Evolutionary conservation across 495 filamentous ascomycete species (phyloP).

Genomic region (Neurospora cerealis): DNA sequence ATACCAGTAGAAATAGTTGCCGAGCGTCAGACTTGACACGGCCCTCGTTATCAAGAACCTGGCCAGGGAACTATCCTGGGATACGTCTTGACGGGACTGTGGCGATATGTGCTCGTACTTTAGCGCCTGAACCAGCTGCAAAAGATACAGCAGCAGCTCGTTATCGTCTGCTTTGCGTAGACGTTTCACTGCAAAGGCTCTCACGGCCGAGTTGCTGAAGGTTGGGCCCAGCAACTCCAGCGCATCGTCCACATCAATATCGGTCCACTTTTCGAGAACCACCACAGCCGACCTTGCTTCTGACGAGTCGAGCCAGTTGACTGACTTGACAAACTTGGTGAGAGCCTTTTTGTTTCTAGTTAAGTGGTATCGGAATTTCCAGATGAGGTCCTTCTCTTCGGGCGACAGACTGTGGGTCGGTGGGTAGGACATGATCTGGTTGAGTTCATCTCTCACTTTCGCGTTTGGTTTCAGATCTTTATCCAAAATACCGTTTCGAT

Average conservation of each 20-base stretch:
- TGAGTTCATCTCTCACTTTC: constrained; percentile 90
- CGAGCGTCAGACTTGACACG: constrained; percentile 74
- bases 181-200: constrained; percentile 88
- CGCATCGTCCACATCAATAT: constrained; percentile 95
- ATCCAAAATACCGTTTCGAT: constrained; percentile 86
- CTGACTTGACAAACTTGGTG: constrained; percentile 96
- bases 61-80: constrained; percentile 79
- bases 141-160: constrained; percentile 81
- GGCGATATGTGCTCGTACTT: constrained; percentile 78
- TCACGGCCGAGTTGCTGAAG: constrained; percentile 78
- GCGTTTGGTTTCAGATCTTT: constrained; percentile 91
- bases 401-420: constrained; percentile 78
- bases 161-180: constrained; percentile 88
- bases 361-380: constrained; percentile 92
- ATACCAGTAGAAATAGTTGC: constrained; percentile 97
- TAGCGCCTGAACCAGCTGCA: constrained; percentile 92
- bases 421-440: constrained; percentile 82
- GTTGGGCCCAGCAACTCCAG: constrained; percentile 87
- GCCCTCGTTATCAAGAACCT: constrained; percentile 82
- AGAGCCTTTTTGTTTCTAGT: constrained; percentile 87
- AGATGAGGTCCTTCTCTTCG: constrained; percentile 91
- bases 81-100: constrained; percentile 48
- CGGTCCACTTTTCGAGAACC: constrained; percentile 87
- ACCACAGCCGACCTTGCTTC: constrained; percentile 85
- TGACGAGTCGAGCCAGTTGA: constrained; percentile 80